Base-by-base conservation (phyloP, 129 eudicot species). In the Artemisia argyi region DNA sequence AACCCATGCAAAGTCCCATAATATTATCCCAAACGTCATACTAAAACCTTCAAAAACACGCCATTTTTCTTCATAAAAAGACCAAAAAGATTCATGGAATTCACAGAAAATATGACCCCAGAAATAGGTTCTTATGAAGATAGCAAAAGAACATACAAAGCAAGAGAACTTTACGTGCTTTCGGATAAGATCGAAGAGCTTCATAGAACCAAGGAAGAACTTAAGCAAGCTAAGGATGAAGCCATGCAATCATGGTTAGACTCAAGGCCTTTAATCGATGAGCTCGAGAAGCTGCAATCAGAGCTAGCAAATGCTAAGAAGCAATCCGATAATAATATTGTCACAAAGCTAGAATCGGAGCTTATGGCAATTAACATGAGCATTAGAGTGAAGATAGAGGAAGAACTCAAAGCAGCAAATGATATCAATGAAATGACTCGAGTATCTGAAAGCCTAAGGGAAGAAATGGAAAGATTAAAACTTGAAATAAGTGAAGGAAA, bases 161-260 rank as follows among this genome's bases (percentile, higher is more conserved):
- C 80, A 48, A 65, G 66, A 57, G 82, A 78, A 69, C 67, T 64
- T 17, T 77, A 69, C 28, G 65, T 50, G 69, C 69, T 78, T 73
- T 73, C 72, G 28, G 83, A 70, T 60, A 88, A 80, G 82, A 80
- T 51, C 10, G 79, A 60, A 68, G 91, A 85, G 77, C 73, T 81
- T 18, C 82, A 71, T 32, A 79, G 67, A 61, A 74, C 76, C n/a
- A 76, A 83, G 44, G 87, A 85, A 83, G 72, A 88, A 19, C 83
- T 88, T 39, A 83, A 53, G 73, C 83, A 76, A 72, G 91, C 84
- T 3, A 83, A 85, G 56, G 88, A 85, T 61, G 87, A 88, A 15
- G 83, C 89, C 51, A 79, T 81, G 75, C 85, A 81, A 20, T 85
- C 88, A 11, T 88, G 88, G 88, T 61, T 83, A 20, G 85, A 79